phyloP scores from a whole-genome alignment of 2,329 filamentous ascomycete species.

The Colletotrichum eleusines region DNA sequence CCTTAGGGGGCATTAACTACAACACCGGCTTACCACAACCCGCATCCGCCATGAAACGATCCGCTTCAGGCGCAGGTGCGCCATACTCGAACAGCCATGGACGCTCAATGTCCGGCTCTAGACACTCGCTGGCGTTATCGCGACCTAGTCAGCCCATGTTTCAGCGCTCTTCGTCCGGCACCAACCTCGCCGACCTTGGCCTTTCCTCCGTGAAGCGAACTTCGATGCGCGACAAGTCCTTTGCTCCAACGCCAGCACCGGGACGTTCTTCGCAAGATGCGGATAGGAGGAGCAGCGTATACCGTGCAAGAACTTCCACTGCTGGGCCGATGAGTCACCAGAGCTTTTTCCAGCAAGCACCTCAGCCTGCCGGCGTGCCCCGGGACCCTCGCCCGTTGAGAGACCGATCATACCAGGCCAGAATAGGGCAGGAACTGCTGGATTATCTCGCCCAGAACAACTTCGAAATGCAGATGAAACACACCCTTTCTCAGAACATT shows the following conservation, averaged over 20 bases:
- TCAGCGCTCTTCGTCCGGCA: slow-evolving; percentile 84
- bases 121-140: slow-evolving; percentile 86
- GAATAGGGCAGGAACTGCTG: slow-evolving; percentile 88
- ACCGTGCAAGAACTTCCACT: slow-evolving; percentile 76
- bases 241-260: slow-evolving; percentile 46
- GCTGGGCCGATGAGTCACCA: slow-evolving; percentile 80
- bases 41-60: slow-evolving; percentile 92
- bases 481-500: slow-evolving; percentile 89
- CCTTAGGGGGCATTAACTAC: slow-evolving; percentile 84
- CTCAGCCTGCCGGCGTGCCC: slow-evolving; percentile 83
- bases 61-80: slow-evolving; percentile 78
- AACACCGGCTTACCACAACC: slow-evolving; percentile 92
- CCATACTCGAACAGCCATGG: slow-evolving; percentile 77
- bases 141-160: slow-evolving; percentile 90
- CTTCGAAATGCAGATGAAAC: slow-evolving; percentile 98
- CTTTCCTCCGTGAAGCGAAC: slow-evolving; percentile 87
- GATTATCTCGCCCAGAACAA: slow-evolving; percentile 95
- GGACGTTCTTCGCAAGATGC: slow-evolving; percentile 63
- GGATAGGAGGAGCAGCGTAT: slow-evolving; percentile 85
- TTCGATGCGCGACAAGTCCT: slow-evolving; percentile 78
- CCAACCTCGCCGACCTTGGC: slow-evolving; percentile 82
- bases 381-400: slow-evolving; percentile 88
- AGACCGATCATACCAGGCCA: slow-evolving; percentile 82
- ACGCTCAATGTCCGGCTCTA: slow-evolving; percentile 84
- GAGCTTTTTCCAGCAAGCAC: slow-evolving; percentile 93